Base-by-base conservation (phyloP, 2,329 filamentous ascomycete species). In the Coccinonectria pachysandricola region DNA sequence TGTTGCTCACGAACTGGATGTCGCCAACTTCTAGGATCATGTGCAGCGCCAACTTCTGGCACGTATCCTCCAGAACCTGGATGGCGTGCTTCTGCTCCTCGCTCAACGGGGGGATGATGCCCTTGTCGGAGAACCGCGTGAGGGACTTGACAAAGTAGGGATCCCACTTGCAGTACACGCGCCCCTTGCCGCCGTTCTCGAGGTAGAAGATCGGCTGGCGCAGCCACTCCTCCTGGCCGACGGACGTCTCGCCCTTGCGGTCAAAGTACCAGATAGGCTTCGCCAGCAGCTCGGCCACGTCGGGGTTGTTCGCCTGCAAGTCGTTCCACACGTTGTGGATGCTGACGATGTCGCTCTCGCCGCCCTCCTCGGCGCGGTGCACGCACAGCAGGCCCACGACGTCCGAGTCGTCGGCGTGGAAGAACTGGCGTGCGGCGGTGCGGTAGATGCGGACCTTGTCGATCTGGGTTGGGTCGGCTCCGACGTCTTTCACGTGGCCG, bases 191-290 rank as follows among this genome's bases (percentile, higher is more conserved):
- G 6, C 67, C 71, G 5, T 69, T 72, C 60, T 92, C 84, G 4
- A 86, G 60, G 52, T 86, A 92, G 42, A 91, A 72, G 11, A 93
- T 72, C 8, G 71, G 67, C 16, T 78, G 74, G 21, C 68, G 65
- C 43, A 84, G 81, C 57, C 75, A 92, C 31, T 76, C 75, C 28
- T 87, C 72, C 54, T 92, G 68, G 8, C 82, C 84, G 9, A 64
- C 59, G 12, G 75, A 81, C 1, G 71, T 74, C 61, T 93, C 85
- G 8, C 85, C 85, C 61, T 93, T 93, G 28, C 85, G 78, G 56
- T 93, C 85, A 52, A 92, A 88, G 60, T 92, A 91, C 85, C 85
- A 93, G 37, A 85, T 73, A 1, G 85, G 84, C 50, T 77, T 59
- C 1, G 80, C 79, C 27, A 93, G 62, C 5, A 76, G 66, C 51